Percentiles rank a stretch among this genome's conserved stretches.
These are phyloP conservation scores for Lycium barbarum DNA, from an alignment of 257 asterid genomes.

Conservation along the genomic window DNA sequence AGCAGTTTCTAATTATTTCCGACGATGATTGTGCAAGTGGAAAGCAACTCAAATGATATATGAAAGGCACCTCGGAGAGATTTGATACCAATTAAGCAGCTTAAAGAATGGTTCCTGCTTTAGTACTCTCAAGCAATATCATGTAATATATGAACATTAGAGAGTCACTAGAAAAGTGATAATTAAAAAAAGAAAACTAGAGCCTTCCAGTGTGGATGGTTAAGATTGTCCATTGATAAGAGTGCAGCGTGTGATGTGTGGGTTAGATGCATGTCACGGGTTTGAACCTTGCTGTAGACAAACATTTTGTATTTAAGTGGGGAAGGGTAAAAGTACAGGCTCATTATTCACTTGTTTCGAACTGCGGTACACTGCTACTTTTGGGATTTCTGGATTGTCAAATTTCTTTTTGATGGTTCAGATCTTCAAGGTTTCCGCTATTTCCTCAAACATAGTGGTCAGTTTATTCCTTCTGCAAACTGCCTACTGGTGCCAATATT, in stretches of 20 bases:
- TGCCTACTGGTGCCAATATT: not conserved
- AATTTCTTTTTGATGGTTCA: not conserved
- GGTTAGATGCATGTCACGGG: not conserved
- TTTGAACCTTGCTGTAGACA: not conserved
- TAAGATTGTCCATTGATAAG: not conserved
- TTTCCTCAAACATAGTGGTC: not conserved
- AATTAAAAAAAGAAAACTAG: not conserved
- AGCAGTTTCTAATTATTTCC: not conserved
- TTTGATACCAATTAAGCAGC: not conserved
- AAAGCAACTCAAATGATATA: not conserved
- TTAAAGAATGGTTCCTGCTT: constrained; percentile 17
- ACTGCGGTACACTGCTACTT: not conserved
- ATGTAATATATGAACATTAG: not conserved
- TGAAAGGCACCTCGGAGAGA: not conserved
- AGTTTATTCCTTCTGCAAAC: not conserved
- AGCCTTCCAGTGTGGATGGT: not conserved
- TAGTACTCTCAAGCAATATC: not conserved
- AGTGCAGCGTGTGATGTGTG: not conserved
- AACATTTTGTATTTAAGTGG: not conserved
- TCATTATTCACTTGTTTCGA: not conserved
- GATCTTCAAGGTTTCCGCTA: not conserved
- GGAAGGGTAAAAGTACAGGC: not conserved
- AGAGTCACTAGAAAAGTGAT: not conserved
- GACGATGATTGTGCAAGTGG: not conserved
- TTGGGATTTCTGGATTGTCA: not conserved